These are phyloP conservation scores for Saturnispora mendoncae DNA, from an alignment of 805 yeast genomes.

Conservation along the genomic window DNA sequence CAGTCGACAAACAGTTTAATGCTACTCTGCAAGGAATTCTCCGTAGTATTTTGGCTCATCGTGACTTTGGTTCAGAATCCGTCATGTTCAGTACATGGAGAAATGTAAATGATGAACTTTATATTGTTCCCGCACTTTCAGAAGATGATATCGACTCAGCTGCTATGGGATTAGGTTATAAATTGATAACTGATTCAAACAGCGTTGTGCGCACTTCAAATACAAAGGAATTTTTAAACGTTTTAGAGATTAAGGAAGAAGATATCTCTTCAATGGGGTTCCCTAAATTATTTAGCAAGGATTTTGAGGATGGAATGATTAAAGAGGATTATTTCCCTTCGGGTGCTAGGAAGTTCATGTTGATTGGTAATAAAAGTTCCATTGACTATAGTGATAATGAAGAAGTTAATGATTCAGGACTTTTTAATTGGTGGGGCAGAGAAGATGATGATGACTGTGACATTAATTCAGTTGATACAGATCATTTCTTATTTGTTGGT, in stretches of 20 bases:
- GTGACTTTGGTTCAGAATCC: slow-evolving; percentile 12
- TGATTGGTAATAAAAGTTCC: slow-evolving; percentile 15
- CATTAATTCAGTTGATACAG: slow-evolving; percentile 17
- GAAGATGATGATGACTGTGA: slow-evolving; percentile 15
- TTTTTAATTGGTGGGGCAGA: slow-evolving; percentile 8
- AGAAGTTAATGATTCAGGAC: slow-evolving; percentile 2
- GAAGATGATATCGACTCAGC: not conserved
- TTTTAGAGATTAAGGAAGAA: slow-evolving; percentile 20
- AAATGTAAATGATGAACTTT: slow-evolving; percentile 20
- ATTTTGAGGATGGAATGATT: slow-evolving; percentile 1
- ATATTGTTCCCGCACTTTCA: slow-evolving; percentile 19
- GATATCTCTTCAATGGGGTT: slow-evolving; percentile 23
- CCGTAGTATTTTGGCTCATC: slow-evolving; percentile 17
- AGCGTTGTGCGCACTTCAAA: slow-evolving; percentile 4
- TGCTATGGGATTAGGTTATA: slow-evolving; percentile 13
- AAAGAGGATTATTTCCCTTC: slow-evolving; percentile 19
- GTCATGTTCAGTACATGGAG: slow-evolving; percentile 23
- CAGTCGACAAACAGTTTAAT: slow-evolving; percentile 2
- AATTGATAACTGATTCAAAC: slow-evolving; percentile 9
- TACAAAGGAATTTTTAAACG: slow-evolving; percentile 4
- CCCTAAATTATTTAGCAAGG: slow-evolving; percentile 22
- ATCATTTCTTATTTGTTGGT: slow-evolving; percentile 24
- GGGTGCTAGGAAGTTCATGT: slow-evolving; percentile 22
- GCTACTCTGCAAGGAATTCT: slow-evolving; percentile 13
- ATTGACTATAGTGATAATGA: slow-evolving; percentile 2